Evolutionary conservation across 192 early-diverging fungal species (phyloP).

Genomic region (Umbelopsis sp.): DNA sequence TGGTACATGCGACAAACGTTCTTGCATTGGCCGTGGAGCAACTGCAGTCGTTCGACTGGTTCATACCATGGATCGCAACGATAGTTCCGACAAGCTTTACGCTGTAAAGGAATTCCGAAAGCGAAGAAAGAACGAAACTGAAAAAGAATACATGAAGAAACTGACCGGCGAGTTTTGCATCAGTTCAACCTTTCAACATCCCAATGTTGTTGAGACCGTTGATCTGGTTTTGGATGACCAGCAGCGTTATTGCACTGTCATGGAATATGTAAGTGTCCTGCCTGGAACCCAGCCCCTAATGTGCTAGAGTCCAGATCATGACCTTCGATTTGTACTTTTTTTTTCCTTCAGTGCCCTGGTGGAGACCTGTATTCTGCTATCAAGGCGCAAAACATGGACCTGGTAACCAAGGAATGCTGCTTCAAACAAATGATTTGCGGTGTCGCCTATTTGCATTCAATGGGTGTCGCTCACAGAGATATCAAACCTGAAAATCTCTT

Average conservation of each 20-base stretch:
- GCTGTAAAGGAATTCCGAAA: slow-evolving; percentile 94
- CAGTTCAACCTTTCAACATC: slow-evolving; percentile 86
- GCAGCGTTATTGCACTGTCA: slow-evolving; percentile 81
- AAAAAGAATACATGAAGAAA: slow-evolving; percentile 96
- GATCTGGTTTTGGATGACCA: slow-evolving; percentile 95
- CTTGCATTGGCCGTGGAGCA: slow-evolving; percentile 85
- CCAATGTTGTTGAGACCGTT: slow-evolving; percentile 90
- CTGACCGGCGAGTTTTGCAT: slow-evolving; percentile 97
- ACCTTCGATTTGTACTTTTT: slow-evolving; percentile 59
- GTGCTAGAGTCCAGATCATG: slow-evolving; percentile 3
- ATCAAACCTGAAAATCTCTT: slow-evolving; percentile 89
- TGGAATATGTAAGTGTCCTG: slow-evolving; percentile 51
- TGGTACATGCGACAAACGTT: slow-evolving; percentile 58
- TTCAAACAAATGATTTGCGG: slow-evolving; percentile 95
- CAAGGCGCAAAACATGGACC: slow-evolving; percentile 71
- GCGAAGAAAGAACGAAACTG: slow-evolving; percentile 79
- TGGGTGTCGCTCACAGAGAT: slow-evolving; percentile 94
- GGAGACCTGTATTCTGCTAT: slow-evolving; percentile 93
- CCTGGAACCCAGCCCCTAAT: no score
- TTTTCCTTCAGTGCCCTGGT: slow-evolving; percentile 77
- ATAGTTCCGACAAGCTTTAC: slow-evolving; percentile 64
- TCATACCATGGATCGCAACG: slow-evolving; percentile 68
- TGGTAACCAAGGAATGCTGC: slow-evolving; percentile 81
- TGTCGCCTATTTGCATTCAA: slow-evolving; percentile 85
- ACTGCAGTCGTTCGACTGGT: slow-evolving; percentile 90